A percentile compares a stretch with the other conserved stretches of the same genome.
These are phyloP conservation scores for Hymenoscyphus linearis DNA, from an alignment of 2,329 filamentous ascomycete genomes.

Conservation along the genomic window DNA sequence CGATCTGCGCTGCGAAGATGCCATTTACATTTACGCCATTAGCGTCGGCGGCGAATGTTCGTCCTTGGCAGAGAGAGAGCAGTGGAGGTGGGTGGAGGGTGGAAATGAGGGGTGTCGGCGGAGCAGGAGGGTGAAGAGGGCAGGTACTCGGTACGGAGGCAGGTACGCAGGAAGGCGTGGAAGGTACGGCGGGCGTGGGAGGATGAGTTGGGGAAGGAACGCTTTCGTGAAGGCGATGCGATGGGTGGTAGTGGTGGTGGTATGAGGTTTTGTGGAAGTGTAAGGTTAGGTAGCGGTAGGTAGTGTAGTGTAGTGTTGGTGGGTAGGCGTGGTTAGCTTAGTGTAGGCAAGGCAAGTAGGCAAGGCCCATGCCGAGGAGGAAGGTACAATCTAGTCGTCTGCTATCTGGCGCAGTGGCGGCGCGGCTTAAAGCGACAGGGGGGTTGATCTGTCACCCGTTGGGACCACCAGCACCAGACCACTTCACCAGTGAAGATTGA, in stretches of 20 bases:
- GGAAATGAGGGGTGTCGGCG: neutral
- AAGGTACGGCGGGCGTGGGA: neutral
- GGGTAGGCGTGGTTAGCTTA: neutral
- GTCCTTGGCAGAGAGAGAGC: neutral
- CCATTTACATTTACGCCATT: slow-evolving; percentile 15
- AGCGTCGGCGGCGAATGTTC: slow-evolving; percentile 8
- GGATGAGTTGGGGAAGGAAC: neutral
- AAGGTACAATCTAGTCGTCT: neutral
- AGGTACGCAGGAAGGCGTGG: too few species aligned
- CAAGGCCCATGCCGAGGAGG: neutral
- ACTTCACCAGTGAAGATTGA: too few species aligned
- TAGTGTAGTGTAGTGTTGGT: neutral
- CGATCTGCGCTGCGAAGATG: slow-evolving; percentile 16
- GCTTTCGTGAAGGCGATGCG: neutral
- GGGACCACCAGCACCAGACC: too few species aligned
- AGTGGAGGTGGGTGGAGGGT: neutral
- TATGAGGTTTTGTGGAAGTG: too few species aligned
- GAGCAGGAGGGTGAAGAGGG: neutral
- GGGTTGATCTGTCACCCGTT: neutral
- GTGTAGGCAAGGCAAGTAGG: neutral
- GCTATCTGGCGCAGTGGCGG: neutral
- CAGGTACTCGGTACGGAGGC: too few species aligned
- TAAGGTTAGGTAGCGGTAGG: neutral
- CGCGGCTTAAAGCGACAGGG: neutral
- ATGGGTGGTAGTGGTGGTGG: slow-evolving; percentile 1